Evolutionary conservation across 192 early-diverging fungal species (phyloP).

Genomic region (Hyaloraphidium curvatum): DNA sequence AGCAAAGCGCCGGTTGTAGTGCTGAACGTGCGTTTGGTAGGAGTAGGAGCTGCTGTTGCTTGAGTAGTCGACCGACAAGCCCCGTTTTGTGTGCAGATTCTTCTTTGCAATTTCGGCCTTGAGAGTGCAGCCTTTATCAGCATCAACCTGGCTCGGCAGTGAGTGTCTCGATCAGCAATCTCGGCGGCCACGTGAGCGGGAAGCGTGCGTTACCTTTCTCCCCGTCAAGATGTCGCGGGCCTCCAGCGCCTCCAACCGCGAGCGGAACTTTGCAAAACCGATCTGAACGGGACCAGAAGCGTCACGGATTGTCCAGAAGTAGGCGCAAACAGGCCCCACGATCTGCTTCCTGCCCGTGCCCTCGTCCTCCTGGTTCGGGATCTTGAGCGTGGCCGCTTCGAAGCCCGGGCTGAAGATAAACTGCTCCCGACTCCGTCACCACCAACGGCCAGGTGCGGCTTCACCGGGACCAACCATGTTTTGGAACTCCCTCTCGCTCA

Average conservation of each 20-base stretch:
- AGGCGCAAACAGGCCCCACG: conserved; percentile 34
- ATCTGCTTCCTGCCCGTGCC: conserved; percentile 60
- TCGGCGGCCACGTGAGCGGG: neutral
- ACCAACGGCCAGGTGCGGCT: neutral
- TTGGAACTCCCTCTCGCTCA: conserved; percentile 97
- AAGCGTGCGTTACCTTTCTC: conserved; percentile 31
- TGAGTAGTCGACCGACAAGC: neutral
- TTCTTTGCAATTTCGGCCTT: conserved; percentile 99
- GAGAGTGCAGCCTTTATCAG: conserved; percentile 61
- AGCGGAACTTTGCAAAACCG: conserved; percentile 95
- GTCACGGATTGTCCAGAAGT: neutral
- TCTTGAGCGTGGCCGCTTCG: conserved; percentile 90
- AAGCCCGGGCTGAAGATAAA: conserved; percentile 96
- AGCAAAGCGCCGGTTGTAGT: too few species aligned
- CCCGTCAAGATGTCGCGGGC: conserved; percentile 85
- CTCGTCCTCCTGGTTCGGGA: conserved; percentile 42
- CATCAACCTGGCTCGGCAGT: conserved; percentile 65
- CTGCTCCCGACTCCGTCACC: neutral
- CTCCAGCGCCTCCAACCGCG: conserved; percentile 72
- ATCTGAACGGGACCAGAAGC: conserved; percentile 37
- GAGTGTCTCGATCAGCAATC: too few species aligned
- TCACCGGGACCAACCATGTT: conserved; percentile 49
- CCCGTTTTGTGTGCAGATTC: conserved; percentile 39
- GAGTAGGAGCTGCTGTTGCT: neutral
- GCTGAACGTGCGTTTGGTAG: neutral